Base-by-base conservation (phyloP, 805 yeast species). In the Candida methanosorbosa region DNA sequence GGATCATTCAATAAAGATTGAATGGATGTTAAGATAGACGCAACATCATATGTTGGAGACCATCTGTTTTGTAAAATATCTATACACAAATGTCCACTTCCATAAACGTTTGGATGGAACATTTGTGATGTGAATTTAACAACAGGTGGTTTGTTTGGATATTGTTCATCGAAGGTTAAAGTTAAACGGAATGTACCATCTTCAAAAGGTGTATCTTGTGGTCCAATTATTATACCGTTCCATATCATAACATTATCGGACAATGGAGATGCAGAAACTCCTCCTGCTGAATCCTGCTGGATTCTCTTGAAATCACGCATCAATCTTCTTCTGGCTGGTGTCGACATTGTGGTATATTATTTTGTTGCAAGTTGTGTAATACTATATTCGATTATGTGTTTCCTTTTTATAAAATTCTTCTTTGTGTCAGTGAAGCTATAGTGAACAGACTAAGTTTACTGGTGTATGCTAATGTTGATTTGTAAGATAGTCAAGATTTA, bases 261-360 rank as follows among this genome's bases (percentile, higher is more conserved):
- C 34, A 90, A 71, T 4, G 98, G 98, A 5, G 95, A 84, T 0
- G 98, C 98, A 5, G 95, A 84, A 9, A 92, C 95, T 13, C 98
- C 98, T 22, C 94, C 92, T 18, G 98, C 96, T 11, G 97, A 92
- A 59, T 92, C 98, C 64, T 82, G 92, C 60, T 92, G 96, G 81
- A 92, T 88, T 49, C 97, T 80, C 80, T 87, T 88, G 63, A 92
- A 86, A 63, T 92, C 98, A 60, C 98, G 83, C 97, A 92, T 92
- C 51, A 92, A 76, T 66, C 98, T 78, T 76, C 96, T 82, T 59
- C 95, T 78, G n/a, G 98, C 98, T 13, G 96, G 92, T 7, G 98
- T 92, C 7, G 97, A 88, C 98, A 90, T 90, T 27, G n/a, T n/a
- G n/a, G n/a, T n/a, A n/a, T n/a, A n/a, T n/a, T n/a, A n/a, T n/a